A percentile compares a stretch with the other conserved stretches of the same genome.
Evolutionary conservation across 1,284 basidiomycete species (phyloP).

Genomic region (Fomitopsis pinicola): DNA sequence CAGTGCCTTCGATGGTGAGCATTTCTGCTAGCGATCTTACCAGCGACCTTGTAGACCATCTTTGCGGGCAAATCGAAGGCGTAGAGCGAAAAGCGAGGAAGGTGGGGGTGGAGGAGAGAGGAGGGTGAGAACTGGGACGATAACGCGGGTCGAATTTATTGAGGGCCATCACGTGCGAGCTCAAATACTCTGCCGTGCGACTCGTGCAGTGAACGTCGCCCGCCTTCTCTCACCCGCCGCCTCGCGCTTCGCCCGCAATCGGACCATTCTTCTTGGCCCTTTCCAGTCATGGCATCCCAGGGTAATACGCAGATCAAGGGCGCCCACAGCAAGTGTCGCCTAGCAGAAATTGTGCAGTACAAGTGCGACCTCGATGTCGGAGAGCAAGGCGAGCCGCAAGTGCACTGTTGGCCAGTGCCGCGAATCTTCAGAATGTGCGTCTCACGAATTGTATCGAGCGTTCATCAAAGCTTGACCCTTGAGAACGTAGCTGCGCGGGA

Average conservation of each 20-base stretch:
- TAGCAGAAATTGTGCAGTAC: slow-evolving; percentile 71
- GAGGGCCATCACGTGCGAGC: background rate
- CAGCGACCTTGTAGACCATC: slow-evolving; percentile 85
- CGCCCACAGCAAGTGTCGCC: slow-evolving; percentile 38
- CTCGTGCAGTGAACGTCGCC: slow-evolving; percentile 3
- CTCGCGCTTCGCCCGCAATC: background rate
- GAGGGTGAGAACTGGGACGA: slow-evolving; percentile 34
- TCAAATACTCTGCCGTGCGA: background rate
- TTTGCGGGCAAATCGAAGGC: slow-evolving; percentile 22
- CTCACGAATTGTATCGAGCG: background rate
- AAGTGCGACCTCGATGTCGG: slow-evolving; percentile 44
- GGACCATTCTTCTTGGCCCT: slow-evolving; percentile 2
- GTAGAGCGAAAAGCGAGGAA: slow-evolving; percentile 13
- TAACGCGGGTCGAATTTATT: slow-evolving; percentile 33
- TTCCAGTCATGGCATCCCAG: slow-evolving; percentile 3
- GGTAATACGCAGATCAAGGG: background rate
- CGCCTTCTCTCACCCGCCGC: background rate
- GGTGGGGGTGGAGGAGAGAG: slow-evolving; percentile 23
- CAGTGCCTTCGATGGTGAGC: background rate
- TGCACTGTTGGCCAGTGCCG: slow-evolving; percentile 66
- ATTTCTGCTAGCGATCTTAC: slow-evolving; percentile 33
- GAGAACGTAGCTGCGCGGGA: slow-evolving; percentile 49
- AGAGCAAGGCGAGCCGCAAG: slow-evolving; percentile 27
- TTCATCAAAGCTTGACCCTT: background rate
- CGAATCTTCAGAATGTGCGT: slow-evolving; percentile 70